These are phyloP conservation scores for Coelastrella sp. DNA, from an alignment of 139 green algal genomes.

Conservation along the genomic window DNA sequence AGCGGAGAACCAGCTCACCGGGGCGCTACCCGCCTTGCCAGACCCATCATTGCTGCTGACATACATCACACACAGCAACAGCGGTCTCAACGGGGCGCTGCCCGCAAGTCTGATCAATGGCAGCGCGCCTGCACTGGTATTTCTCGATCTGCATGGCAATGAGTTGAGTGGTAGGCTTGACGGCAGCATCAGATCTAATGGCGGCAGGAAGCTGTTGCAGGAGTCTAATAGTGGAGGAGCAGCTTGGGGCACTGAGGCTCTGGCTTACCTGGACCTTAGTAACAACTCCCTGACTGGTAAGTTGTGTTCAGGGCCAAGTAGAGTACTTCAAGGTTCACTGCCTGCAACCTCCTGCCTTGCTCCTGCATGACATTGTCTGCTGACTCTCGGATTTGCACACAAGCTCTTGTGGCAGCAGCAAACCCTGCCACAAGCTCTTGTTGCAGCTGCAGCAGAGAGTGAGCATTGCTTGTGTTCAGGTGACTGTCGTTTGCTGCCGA, in stretches of 20 bases:
- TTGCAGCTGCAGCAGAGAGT: no score
- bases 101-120: slow-evolving; percentile 9
- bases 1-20: neutral
- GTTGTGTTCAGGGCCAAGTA: no score
- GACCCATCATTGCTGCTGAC: neutral
- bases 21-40: neutral
- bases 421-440: no score
- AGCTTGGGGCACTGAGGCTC: neutral
- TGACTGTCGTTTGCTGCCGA: neutral
- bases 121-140: neutral
- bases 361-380: no score
- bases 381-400: no score
- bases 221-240: neutral
- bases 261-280: slow-evolving; percentile 4
- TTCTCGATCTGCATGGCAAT: slow-evolving; percentile 11
- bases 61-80: neutral
- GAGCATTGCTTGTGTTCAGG: no score
- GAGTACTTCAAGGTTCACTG: no score
- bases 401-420: no score
- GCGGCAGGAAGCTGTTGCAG: slow-evolving; percentile 11
- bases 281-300: neutral
- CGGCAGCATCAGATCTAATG: neutral
- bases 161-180: slow-evolving; percentile 7
- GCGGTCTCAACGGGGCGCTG: neutral
- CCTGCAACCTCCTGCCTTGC: no score